Evolutionary conservation across 2,329 filamentous ascomycete genomes (phyloP).

Genomic region (Fusarium sterilihyphosum): DNA sequence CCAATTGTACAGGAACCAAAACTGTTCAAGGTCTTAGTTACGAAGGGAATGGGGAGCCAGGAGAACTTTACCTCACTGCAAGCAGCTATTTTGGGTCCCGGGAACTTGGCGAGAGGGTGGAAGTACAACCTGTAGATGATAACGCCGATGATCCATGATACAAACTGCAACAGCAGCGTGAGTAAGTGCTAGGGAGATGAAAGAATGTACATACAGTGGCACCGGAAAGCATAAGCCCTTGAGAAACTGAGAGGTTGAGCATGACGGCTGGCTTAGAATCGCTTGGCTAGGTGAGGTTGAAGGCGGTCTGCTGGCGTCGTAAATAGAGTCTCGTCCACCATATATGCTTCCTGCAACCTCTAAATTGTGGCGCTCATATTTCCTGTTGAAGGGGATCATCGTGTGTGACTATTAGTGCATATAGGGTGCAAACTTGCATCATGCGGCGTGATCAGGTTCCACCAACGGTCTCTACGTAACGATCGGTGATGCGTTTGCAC

Average conservation of each 20-base stretch:
- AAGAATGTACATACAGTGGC: background rate
- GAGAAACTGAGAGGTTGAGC: background rate
- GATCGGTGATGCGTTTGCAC: background rate
- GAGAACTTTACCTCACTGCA: constrained; percentile 16
- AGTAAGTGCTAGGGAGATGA: rapidly evolving
- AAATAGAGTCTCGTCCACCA: no score
- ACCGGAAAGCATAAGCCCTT: background rate
- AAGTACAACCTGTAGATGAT: constrained; percentile 24
- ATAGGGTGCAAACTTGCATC: background rate
- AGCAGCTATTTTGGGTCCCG: constrained; percentile 34
- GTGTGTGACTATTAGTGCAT: constrained; percentile 1
- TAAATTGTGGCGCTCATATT: background rate
- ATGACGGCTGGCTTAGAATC: background rate
- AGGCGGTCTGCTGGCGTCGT: rapidly evolving
- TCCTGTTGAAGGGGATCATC: background rate
- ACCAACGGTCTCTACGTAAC: background rate
- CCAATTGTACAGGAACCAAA: constrained; percentile 2
- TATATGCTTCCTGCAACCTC: background rate
- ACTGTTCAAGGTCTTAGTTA: background rate
- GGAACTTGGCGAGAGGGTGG: constrained; percentile 35
- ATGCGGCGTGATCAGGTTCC: background rate
- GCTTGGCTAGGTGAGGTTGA: background rate
- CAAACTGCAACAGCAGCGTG: background rate
- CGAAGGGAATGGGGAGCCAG: rapidly evolving
- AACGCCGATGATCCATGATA: background rate